Percentiles rank a stretch among this genome's conserved stretches.
phyloP scores from a whole-genome alignment of 768 basidiomycete genomes.

The Lentinus tigrinus region DNA sequence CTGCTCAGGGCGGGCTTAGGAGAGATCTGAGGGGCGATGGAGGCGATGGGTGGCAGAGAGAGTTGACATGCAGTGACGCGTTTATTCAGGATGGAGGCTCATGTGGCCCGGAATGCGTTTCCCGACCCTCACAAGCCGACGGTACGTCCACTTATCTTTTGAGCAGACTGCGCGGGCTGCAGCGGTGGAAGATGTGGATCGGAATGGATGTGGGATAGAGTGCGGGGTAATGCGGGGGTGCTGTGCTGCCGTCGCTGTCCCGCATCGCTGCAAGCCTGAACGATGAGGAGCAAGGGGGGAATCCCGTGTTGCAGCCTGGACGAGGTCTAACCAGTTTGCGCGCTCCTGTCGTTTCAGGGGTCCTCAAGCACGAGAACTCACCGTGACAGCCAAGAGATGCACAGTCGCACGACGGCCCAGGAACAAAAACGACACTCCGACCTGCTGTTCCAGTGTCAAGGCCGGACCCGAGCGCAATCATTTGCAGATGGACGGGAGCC shows the following conservation, averaged over 20 bases:
- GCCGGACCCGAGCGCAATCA: no score
- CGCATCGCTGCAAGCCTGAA: not conserved
- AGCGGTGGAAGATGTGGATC: not conserved
- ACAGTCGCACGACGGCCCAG: no score
- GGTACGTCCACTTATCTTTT: not conserved
- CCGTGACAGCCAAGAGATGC: no score
- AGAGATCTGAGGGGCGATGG: not conserved
- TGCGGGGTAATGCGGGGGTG: slow-evolving; percentile 1
- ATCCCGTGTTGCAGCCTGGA: not conserved
- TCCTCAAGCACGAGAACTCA: no score
- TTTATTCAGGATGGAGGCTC: not conserved
- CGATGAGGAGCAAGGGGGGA: not conserved
- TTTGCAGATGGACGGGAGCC: not conserved
- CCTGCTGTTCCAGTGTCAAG: no score
- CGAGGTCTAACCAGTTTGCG: not conserved
- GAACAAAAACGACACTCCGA: no score
- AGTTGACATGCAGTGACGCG: not conserved
- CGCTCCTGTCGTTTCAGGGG: no score
- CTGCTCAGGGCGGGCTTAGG: not conserved
- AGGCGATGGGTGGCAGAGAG: not conserved
- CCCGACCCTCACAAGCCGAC: not conserved
- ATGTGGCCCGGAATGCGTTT: not conserved
- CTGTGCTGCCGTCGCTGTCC: slow-evolving; percentile 5
- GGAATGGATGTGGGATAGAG: not conserved
- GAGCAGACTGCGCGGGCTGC: not conserved